Evolutionary conservation across 495 filamentous ascomycete species (phyloP).

Genomic region (Parachaetomium inaequale): DNA sequence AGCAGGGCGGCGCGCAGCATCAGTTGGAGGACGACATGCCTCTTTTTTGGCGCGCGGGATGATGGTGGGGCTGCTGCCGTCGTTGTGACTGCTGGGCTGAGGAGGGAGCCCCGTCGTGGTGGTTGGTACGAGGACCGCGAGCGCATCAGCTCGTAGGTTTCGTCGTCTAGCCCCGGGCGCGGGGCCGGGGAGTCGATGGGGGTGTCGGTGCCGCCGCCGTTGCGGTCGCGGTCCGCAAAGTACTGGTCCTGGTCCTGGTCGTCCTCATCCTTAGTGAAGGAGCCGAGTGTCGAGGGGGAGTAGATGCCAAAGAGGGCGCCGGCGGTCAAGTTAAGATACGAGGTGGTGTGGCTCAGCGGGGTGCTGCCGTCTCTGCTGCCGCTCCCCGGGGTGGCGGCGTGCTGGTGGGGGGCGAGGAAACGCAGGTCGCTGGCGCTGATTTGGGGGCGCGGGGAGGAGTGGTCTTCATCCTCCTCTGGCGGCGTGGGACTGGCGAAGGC

Average conservation of each 20-base stretch:
- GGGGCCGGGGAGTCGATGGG: not conserved
- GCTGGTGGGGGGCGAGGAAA: slow-evolving; percentile 36
- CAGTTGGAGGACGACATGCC: slow-evolving; percentile 30
- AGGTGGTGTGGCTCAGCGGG: slow-evolving; percentile 16
- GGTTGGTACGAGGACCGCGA: slow-evolving; percentile 17
- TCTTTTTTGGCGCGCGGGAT: not conserved
- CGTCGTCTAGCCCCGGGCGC: slow-evolving; percentile 9
- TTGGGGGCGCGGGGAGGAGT: slow-evolving; percentile 41
- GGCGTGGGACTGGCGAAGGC: slow-evolving; percentile 50
- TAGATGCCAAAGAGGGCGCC: slow-evolving; percentile 92
- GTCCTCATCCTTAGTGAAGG: not conserved
- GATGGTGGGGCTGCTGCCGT: slow-evolving; percentile 3
- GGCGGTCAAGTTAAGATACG: slow-evolving; percentile 76
- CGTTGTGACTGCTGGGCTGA: not conserved
- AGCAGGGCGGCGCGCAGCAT: slow-evolving; percentile 59
- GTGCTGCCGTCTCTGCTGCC: slow-evolving; percentile 26
- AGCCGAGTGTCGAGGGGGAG: slow-evolving; percentile 44
- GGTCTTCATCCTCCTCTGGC: slow-evolving; percentile 42
- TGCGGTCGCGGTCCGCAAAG: slow-evolving; percentile 24
- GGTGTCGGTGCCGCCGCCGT: not conserved
- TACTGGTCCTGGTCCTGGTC: slow-evolving; percentile 1
- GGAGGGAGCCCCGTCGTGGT: not conserved
- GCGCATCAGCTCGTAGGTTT: slow-evolving; percentile 19
- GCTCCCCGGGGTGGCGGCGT: slow-evolving; percentile 21
- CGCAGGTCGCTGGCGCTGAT: slow-evolving; percentile 36